Base-by-base conservation (phyloP, 345 rosid genomes). In the Murraya koenigii region DNA sequence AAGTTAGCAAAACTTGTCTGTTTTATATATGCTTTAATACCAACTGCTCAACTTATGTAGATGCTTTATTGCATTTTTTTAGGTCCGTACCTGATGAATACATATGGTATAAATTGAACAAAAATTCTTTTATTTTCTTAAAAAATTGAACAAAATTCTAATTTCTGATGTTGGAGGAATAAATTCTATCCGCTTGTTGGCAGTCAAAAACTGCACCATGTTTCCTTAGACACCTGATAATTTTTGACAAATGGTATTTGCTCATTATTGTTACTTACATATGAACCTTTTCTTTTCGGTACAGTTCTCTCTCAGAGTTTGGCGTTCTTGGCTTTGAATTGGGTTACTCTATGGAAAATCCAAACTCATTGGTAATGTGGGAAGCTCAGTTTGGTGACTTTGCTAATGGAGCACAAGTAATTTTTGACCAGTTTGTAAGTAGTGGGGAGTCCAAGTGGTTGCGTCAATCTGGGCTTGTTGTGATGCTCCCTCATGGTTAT, bases 371-470 rank as follows among this genome's bases (percentile, higher is more conserved):
- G 88, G 91, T 93, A 38, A 72, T 91, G 9, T 91, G 97, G 95
- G 91, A 93, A 82, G 95, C 97, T 78, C 95, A 93, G 55, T 93
- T 93, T 84, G 97, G 97, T 78, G 95, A 93, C 80, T 91, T 93
- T 63, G 75, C 95, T 71, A 93, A 91, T 85, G 97, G 95, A 36
- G 94, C 91, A 80, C 97, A 93, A 82, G 97, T 91, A 66, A 89
- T 92, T 76, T 92, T 90, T 69, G 95, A 92, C 80, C 93, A 92
- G 83, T 92, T 93, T 79, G 8, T 93, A 77, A 91, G 95, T 79
- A 85, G 95, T 72, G 95, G 97, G 19, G 97, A 93, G 78, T 87
- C 97, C 35, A 93, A 93, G 79, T 93, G 97, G 97, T 75, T 93
- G 72, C 90, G 97, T 66, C 94, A 93, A 64, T 87, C 88, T 19